Evolutionary conservation across 495 filamentous ascomycete species (phyloP).

Genomic region (Penicillium macrosclerotiorum): DNA sequence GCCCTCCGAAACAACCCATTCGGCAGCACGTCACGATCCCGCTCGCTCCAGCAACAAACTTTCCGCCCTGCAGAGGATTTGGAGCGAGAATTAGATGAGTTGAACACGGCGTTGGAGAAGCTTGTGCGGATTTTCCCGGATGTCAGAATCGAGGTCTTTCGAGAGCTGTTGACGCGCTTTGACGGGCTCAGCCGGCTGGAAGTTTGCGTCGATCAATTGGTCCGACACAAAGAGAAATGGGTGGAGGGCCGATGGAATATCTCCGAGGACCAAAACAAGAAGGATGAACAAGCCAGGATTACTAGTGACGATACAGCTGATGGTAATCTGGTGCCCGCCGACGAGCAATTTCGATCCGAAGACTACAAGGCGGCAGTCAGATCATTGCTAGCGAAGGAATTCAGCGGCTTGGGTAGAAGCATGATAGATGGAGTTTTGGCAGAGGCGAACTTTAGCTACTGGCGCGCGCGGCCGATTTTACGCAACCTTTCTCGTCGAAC

Average conservation of each 20-base stretch:
- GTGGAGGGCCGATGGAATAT: conserved; percentile 72
- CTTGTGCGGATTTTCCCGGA: conserved; percentile 82
- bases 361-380: conserved; percentile 73
- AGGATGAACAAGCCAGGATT: conserved; percentile 3
- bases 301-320: conserved; percentile 15
- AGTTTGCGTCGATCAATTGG: conserved; percentile 78
- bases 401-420: conserved; percentile 73
- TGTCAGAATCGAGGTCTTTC: conserved; percentile 85
- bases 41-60: conserved; percentile 20
- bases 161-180: conserved; percentile 80
- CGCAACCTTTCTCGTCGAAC: conserved; percentile 73
- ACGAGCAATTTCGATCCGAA: conserved; percentile 71
- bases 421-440: conserved; percentile 86
- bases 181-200: conserved; percentile 79
- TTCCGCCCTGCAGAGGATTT: conserved; percentile 27
- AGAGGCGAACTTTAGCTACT: conserved; percentile 86
- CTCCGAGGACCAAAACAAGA: conserved; percentile 25
- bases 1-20: conserved; percentile 47
- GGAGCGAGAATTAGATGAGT: conserved; percentile 52
- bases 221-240: conserved; percentile 73
- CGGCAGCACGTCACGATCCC: conserved; percentile 35
- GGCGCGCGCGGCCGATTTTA: conserved; percentile 70
- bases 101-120: conserved; percentile 71
- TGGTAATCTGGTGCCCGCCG: conserved; percentile 50
- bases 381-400: conserved; percentile 65